phyloP scores from a whole-genome alignment of 257 asterid genomes.

The Lavandula angustifolia region DNA sequence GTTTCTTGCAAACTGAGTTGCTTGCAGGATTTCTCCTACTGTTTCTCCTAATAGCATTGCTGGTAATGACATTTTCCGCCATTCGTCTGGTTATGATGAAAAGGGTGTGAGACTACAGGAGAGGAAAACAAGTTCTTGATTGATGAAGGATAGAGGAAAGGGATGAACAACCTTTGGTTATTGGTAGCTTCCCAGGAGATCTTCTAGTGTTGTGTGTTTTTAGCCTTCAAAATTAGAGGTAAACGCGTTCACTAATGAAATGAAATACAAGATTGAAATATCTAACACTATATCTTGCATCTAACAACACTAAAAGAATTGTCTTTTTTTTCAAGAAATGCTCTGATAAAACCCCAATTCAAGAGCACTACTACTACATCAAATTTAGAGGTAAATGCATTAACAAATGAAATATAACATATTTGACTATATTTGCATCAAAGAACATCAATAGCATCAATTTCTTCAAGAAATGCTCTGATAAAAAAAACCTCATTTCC shows the following conservation, averaged over 20 bases:
- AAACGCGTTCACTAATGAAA: neutral
- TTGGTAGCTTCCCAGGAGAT: conserved; percentile 77
- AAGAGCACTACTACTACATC: too few relatives aligned
- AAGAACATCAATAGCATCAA: too few relatives aligned
- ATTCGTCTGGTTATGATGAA: conserved; percentile 43
- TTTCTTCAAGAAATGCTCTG: too few relatives aligned
- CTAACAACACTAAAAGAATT: too few relatives aligned
- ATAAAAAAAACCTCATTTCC: too few relatives aligned
- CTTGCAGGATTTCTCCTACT: conserved; percentile 71
- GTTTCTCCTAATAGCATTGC: conserved; percentile 95
- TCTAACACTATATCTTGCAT: too few relatives aligned
- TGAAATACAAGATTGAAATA: too few relatives aligned
- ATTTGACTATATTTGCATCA: too few relatives aligned
- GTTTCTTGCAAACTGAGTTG: conserved; percentile 67
- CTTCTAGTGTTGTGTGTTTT: conserved; percentile 50
- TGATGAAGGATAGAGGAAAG: neutral
- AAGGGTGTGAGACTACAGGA: neutral
- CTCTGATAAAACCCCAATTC: too few relatives aligned
- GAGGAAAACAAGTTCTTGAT: neutral
- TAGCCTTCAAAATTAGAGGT: conserved; percentile 43
- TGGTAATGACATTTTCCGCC: conserved; percentile 81
- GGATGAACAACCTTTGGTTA: conserved; percentile 48
- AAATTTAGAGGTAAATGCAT: too few relatives aligned
- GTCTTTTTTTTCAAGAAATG: too few relatives aligned
- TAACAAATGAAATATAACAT: too few relatives aligned